Percentiles rank a stretch among this genome's conserved stretches.
Evolutionary conservation across 2,329 filamentous ascomycete species (phyloP).

Genomic region (Beauveria scarabaeidicola): DNA sequence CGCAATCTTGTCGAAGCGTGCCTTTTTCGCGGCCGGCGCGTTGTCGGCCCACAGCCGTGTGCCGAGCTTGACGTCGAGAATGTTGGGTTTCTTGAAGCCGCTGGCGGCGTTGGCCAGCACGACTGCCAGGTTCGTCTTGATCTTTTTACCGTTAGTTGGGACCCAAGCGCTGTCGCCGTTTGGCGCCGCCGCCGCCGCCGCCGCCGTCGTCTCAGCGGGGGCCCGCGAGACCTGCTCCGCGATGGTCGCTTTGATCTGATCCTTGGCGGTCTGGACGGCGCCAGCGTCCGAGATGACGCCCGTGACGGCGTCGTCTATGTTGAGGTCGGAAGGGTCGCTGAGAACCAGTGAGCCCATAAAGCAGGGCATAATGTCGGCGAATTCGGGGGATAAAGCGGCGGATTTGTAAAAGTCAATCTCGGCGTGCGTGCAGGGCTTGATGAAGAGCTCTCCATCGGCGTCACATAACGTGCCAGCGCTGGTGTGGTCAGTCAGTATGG

Average conservation of each 20-base stretch:
- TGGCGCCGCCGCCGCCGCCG: conserved; percentile 18
- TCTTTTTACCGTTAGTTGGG: conserved; percentile 46
- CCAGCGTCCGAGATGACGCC: conserved; percentile 33
- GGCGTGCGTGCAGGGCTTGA: conserved; percentile 82
- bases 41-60: conserved; percentile 76
- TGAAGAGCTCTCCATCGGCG: conserved; percentile 72
- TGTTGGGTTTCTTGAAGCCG: conserved; percentile 77
- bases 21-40: conserved; percentile 49
- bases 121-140: conserved; percentile 70
- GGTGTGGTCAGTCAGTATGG: conserved; percentile 9
- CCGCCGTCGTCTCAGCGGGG: conserved; percentile 10
- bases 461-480: conserved; percentile 90
- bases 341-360: conserved; percentile 75
- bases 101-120: conserved; percentile 77
- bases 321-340: conserved; percentile 42
- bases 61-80: conserved; percentile 89
- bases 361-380: conserved; percentile 72
- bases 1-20: conserved; percentile 51
- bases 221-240: conserved; percentile 23
- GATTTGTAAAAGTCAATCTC: conserved; percentile 90
- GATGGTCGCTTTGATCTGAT: conserved; percentile 26
- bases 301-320: conserved; percentile 40
- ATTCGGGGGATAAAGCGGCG: conserved; percentile 57
- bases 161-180: conserved; percentile 29
- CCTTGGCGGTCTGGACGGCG: conserved; percentile 24